phyloP scores from a whole-genome alignment of 2,329 filamentous ascomycete species.

The Cucurbitaria berberidis region DNA sequence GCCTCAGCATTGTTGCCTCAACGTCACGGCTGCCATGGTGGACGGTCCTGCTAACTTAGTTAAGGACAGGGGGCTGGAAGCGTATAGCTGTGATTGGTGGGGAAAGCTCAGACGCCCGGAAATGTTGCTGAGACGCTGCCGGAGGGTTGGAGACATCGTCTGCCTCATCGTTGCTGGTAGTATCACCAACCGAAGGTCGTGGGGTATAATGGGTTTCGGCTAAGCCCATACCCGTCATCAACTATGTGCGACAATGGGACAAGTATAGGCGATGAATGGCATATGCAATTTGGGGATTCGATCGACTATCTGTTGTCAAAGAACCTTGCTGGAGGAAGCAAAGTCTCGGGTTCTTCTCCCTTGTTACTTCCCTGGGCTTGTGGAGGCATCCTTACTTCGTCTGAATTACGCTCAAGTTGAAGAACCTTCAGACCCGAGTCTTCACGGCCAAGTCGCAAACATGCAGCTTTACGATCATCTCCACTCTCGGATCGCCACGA shows the following conservation, averaged over 20 bases:
- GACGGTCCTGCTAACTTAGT: slow-evolving; percentile 9
- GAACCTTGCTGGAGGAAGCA: not conserved
- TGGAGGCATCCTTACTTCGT: not conserved
- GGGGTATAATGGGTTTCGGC: slow-evolving; percentile 4
- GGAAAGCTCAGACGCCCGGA: slow-evolving; percentile 16
- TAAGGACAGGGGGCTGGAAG: slow-evolving; percentile 1
- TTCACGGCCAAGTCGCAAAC: not conserved
- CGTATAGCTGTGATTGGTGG: slow-evolving; percentile 27
- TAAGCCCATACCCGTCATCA: not conserved
- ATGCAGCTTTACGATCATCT: not conserved
- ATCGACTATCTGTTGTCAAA: too few species aligned
- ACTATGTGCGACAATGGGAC: not conserved
- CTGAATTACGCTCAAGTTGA: not conserved
- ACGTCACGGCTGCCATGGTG: slow-evolving; percentile 6
- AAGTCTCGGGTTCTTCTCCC: not conserved
- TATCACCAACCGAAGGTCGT: slow-evolving; percentile 14
- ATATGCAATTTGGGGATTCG: not conserved
- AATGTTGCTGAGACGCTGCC: slow-evolving; percentile 27
- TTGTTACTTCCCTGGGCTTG: not conserved
- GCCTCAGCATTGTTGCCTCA: slow-evolving; percentile 18
- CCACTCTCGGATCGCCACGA: not conserved
- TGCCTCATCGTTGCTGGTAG: slow-evolving; percentile 31
- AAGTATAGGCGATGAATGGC: too few species aligned
- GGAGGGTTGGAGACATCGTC: slow-evolving; percentile 38
- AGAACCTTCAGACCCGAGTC: not conserved